Percentiles rank a stretch among this genome's conserved stretches.
Evolutionary conservation across 805 yeast genomes (phyloP).

Genomic region (Yarrowia sp.): DNA sequence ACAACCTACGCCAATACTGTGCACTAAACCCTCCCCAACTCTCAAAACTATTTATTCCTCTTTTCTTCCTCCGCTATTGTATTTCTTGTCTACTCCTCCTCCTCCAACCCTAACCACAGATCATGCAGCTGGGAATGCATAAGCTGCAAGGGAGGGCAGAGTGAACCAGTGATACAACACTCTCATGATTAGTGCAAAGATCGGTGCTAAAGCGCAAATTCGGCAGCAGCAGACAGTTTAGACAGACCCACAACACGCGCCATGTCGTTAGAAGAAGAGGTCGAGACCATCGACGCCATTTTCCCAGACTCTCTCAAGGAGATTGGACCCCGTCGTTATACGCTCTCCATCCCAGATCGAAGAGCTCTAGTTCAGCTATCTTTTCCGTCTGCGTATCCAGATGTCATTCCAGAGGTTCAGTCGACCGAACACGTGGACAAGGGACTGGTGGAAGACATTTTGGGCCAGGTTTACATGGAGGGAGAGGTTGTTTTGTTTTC

Average conservation of each 20-base stretch:
- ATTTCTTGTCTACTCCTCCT: no score
- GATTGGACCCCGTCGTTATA: constrained; percentile 41
- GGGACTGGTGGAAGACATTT: constrained; percentile 45
- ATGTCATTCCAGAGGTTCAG: constrained; percentile 53
- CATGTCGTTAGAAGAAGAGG: constrained; percentile 54
- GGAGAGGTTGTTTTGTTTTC: constrained; percentile 82
- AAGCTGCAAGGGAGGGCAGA: neutral
- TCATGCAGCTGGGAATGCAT: neutral
- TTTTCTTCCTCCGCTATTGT: no score
- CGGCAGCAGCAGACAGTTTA: neutral
- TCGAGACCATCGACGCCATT: constrained; percentile 81
- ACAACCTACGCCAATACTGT: no score
- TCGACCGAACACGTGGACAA: constrained; percentile 49
- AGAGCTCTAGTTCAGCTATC: constrained; percentile 52
- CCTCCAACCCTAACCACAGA: neutral
- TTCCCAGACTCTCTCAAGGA: constrained; percentile 59
- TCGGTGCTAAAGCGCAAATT: constrained; percentile 9
- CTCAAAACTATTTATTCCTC: no score
- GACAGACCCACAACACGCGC: neutral
- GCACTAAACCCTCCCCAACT: no score
- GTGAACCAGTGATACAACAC: neutral
- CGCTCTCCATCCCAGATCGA: constrained; percentile 57
- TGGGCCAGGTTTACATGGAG: constrained; percentile 50
- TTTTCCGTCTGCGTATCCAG: constrained; percentile 72
- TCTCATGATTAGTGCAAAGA: constrained; percentile 3